Evolutionary conservation across 805 yeast species (phyloP), one percentile per base, ranked within the genome.

Genomic region (Wickerhamiella occidentalis): DNA sequence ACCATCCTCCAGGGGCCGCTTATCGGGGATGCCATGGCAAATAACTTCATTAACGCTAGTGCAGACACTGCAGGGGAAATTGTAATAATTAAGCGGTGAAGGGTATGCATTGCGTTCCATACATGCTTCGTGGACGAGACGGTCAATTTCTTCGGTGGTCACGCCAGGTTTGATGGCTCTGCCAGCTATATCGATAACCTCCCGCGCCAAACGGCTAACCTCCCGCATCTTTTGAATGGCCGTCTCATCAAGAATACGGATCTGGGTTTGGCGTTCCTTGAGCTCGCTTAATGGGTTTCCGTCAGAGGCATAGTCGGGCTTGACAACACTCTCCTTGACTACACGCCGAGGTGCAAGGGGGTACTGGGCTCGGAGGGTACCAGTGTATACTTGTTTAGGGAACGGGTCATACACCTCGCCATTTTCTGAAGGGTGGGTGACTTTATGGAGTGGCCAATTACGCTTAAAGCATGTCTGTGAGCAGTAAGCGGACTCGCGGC

Each of bases 21-120:
- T 75, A 67, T 92, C 98, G 23, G 98, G 98, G 52, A 92, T 84
- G 55, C 98, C 98, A 66, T 92, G 98, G 64, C 98, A 92, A 53
- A 92, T 84, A 51, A 87, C 80, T 70, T 92, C 98, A 66, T 92
- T 92, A 40, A 92, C 82, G 1, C 96, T 86, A 1, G 95, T 86
- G 68, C 98, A 92, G 38, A 85, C 76, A 19, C 92, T 79, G 64
- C 87, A 88, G 40, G 97, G 96, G 69, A 78, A 92, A 66, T 86
- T 84, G 69, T 81, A 88, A 69, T 92, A 92, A 69, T 92, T 92
- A 55, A 90, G 71, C 3, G 98, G 95, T 11, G 96, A 85, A 17
- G 98, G 98, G 64, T 92, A 92, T 2, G 88, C 86, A 55, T 81
- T 79, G 65, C 96, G 77, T 65, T 85, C 85, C 58, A 88, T 71